phyloP scores from a whole-genome alignment of 352 stramenopile species.

The Globisporangium abappressorium region DNA sequence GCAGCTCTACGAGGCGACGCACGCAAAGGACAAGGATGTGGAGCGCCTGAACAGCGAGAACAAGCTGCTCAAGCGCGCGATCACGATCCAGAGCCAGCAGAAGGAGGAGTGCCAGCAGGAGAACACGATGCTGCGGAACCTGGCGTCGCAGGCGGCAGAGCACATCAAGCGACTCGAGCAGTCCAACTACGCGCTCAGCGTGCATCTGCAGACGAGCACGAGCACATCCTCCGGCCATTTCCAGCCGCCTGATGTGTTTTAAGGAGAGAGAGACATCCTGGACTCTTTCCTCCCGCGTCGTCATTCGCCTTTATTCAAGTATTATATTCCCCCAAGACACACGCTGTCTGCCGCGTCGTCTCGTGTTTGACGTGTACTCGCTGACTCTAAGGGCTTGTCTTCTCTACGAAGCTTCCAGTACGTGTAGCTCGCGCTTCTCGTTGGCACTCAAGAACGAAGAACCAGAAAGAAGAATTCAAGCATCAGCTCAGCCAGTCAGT shows the following conservation, averaged over 20 bases:
- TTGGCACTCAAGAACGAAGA: not conserved
- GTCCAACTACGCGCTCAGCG: slow-evolving; percentile 82
- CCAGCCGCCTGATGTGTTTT: slow-evolving; percentile 75
- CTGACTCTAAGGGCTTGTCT: not conserved
- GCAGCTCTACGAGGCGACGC: slow-evolving; percentile 36
- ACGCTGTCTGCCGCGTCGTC: not conserved
- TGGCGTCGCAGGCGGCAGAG: slow-evolving; percentile 76
- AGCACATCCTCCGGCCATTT: slow-evolving; percentile 28
- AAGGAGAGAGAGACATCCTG: slow-evolving; percentile 11
- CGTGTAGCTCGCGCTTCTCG: not conserved
- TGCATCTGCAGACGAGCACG: slow-evolving; percentile 84
- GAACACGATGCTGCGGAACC: slow-evolving; percentile 66
- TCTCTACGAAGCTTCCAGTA: not conserved
- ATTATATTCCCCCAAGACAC: slow-evolving; percentile 7
- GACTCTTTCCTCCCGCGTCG: not conserved
- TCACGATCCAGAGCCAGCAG: slow-evolving; percentile 86
- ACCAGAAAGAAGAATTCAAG: not conserved
- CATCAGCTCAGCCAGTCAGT: not conserved
- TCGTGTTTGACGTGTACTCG: too few relatives aligned
- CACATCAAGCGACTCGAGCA: slow-evolving; percentile 86
- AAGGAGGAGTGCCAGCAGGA: slow-evolving; percentile 80
- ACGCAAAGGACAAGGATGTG: slow-evolving; percentile 47
- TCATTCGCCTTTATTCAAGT: not conserved
- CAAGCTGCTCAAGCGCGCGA: slow-evolving; percentile 79
- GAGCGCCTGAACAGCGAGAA: slow-evolving; percentile 79